Conservation (phyloP, 768 basidiomycete genomes). For the Dioszegia crocea region DNA sequence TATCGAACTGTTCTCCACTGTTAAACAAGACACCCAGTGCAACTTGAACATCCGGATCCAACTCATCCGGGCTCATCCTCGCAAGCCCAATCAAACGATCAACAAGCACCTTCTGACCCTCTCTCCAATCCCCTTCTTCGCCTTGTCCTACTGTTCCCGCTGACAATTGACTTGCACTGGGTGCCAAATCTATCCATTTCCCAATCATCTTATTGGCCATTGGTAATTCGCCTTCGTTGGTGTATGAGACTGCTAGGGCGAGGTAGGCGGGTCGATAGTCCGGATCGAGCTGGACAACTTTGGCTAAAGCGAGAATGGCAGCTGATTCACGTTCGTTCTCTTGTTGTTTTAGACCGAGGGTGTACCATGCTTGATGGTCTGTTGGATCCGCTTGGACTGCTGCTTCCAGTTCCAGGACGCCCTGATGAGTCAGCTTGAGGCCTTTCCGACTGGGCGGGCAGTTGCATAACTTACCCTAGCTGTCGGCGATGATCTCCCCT, state of each 20-base stretch:
- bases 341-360: slow-evolving; percentile 93
- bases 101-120: slow-evolving; percentile 56
- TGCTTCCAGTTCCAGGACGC: slow-evolving; percentile 82
- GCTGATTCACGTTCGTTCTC: slow-evolving; percentile 93
- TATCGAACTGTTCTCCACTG: slow-evolving; percentile 86
- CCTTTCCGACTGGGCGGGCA: not conserved
- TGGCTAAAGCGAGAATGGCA: slow-evolving; percentile 77
- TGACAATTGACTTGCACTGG: not conserved
- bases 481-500: slow-evolving; percentile 21
- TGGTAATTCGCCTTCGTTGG: slow-evolving; percentile 75
- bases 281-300: slow-evolving; percentile 76
- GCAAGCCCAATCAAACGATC: slow-evolving; percentile 79
- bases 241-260: slow-evolving; percentile 81
- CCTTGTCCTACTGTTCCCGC: not conserved
- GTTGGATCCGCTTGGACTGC: slow-evolving; percentile 71
- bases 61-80: slow-evolving; percentile 57
- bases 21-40: slow-evolving; percentile 90
- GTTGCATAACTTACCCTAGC: slow-evolving; percentile 15
- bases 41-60: slow-evolving; percentile 93
- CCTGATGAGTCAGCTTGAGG: slow-evolving; percentile 54
- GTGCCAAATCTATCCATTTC: slow-evolving; percentile 65
- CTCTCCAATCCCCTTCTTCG: slow-evolving; percentile 7
- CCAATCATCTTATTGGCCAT: slow-evolving; percentile 74
- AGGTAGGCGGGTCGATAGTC: slow-evolving; percentile 69
- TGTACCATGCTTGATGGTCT: slow-evolving; percentile 75